A percentile compares a stretch with the other conserved stretches of the same genome.
These are phyloP conservation scores for Boehmeria nivea DNA, from an alignment of 306 rosid species.

Conservation along the genomic window DNA sequence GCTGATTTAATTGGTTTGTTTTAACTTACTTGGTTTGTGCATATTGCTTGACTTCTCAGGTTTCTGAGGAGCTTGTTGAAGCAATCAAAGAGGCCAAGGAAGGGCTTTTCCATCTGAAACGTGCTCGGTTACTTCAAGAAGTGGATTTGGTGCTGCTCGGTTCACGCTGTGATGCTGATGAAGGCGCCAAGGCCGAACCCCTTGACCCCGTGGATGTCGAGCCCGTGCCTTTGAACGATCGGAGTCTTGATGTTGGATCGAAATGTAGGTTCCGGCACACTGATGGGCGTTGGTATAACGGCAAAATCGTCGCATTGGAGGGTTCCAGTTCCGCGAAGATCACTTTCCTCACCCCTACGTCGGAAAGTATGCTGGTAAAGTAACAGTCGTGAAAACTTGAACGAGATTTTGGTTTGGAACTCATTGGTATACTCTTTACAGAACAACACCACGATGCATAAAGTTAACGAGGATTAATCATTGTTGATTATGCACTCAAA, in stretches of 20 bases:
- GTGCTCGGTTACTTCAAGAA: slow-evolving; percentile 67
- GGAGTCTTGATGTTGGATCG: slow-evolving; percentile 60
- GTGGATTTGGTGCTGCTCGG: slow-evolving; percentile 51
- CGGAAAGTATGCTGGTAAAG: slow-evolving; percentile 84
- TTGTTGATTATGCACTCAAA: too few species aligned
- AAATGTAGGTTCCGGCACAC: slow-evolving; percentile 79
- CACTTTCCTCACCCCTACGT: slow-evolving; percentile 81
- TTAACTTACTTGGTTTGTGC: background rate
- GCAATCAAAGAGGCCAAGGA: slow-evolving; percentile 89
- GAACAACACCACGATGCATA: too few species aligned
- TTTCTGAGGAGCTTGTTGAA: slow-evolving; percentile 72
- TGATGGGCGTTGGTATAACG: slow-evolving; percentile 92
- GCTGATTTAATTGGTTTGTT: too few species aligned
- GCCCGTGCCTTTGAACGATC: slow-evolving; percentile 51
- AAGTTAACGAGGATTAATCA: too few species aligned
- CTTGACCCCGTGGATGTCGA: slow-evolving; percentile 48
- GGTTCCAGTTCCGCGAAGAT: slow-evolving; percentile 55
- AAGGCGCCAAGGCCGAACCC: slow-evolving; percentile 50
- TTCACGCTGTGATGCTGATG: slow-evolving; percentile 22
- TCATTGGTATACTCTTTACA: too few species aligned
- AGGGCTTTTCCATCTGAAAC: slow-evolving; percentile 79
- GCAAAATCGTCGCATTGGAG: slow-evolving; percentile 53
- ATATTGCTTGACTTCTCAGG: slow-evolving; percentile 36
- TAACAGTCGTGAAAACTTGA: background rate
- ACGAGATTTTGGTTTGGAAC: background rate